Evolutionary conservation across 495 filamentous ascomycete genomes (phyloP), one percentile per base, ranked within the genome.

Genomic region (Friedmanniomyces simplex): DNA sequence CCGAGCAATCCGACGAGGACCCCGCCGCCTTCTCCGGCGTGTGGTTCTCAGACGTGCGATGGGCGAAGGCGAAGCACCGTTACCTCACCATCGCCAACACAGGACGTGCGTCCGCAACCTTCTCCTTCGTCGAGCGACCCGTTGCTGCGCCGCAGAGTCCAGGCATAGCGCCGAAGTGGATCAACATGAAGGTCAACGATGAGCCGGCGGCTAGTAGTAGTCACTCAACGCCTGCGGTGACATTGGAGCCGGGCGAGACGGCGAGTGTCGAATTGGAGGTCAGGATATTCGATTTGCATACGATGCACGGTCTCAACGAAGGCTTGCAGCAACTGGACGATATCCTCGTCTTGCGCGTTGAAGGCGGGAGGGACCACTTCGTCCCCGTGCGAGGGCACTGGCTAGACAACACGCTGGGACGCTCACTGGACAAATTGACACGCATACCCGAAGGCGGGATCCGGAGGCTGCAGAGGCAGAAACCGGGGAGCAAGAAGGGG

Each of bases 21-120:
- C 46, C 58, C 14, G 64, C 36, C 36, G 50, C 41, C 51, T 69
- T 70, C 63, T 70, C 85, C 64, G 79, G 79, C 1, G 76, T 97
- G 5, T 77, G 89, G 58, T 93, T 97, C 65, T 88, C 90, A 0
- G 71, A 82, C 14, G 74, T 96, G 0, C 70, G 77, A 12, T 91
- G 82, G 62, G 76, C 82, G n/a, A 77, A 83, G 41, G 75, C 78
- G 6, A 77, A 85, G 62, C 76, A 71, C 12, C 77, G 85, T 8
- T 76, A 68, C 13, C 61, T 97, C 36, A 96, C 89, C 7, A 79
- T 97, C 30, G 94, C 94, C 5, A 99, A 99, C 55, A 97, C 91
- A 0, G 85, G 94, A 22, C 74, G 85, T 20, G 85, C 89, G 0
- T 70, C 79, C 36, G 90, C 94, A 0, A 84, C 74, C 1, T 82